Conservation (phyloP, 2,329 filamentous ascomycete species). For the Epicoccum nigrum region DNA sequence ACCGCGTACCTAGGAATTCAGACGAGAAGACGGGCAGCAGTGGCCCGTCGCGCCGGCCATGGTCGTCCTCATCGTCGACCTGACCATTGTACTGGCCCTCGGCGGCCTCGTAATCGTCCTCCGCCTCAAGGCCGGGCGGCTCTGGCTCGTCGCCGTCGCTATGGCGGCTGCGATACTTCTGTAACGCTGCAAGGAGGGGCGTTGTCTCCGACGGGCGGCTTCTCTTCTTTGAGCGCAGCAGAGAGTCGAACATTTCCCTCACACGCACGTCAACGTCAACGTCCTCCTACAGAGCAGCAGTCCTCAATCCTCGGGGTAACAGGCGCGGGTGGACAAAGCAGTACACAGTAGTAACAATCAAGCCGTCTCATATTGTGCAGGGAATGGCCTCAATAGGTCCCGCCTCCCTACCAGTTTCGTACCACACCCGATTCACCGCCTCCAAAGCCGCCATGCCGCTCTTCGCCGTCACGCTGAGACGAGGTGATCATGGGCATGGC, state of each 20-base stretch:
- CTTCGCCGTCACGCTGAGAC: constrained; percentile 19
- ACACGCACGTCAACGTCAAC: too few species aligned
- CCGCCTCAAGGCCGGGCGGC: constrained; percentile 20
- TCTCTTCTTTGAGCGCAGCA: constrained; percentile 41
- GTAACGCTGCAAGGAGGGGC: constrained; percentile 43
- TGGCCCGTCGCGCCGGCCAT: constrained; percentile 40
- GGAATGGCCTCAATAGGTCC: constrained; percentile 7
- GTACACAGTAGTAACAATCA: constrained; percentile 1
- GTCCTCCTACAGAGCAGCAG: constrained; percentile 20
- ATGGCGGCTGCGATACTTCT: constrained; percentile 36
- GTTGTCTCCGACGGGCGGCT: constrained; percentile 39
- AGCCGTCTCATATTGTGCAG: constrained; percentile 10
- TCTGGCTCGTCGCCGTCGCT: constrained; percentile 32
- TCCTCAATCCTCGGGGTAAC: constrained; percentile 5
- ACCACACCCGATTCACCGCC: constrained; percentile 18
- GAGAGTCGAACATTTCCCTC: constrained; percentile 47
- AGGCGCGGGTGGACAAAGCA: constrained; percentile 3
- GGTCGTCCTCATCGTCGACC: constrained; percentile 38
- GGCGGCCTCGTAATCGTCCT: constrained; percentile 29
- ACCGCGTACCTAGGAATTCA: constrained; percentile 43
- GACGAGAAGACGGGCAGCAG: constrained; percentile 51
- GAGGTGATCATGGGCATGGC: constrained; percentile 19
- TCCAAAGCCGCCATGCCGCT: constrained; percentile 14
- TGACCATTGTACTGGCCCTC: constrained; percentile 37
- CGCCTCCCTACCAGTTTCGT: constrained; percentile 14